A percentile compares a stretch with the other conserved stretches of the same genome.
Conservation (phyloP, 2,329 filamentous ascomycete genomes). For the Clarireedia homoeocarpa region DNA sequence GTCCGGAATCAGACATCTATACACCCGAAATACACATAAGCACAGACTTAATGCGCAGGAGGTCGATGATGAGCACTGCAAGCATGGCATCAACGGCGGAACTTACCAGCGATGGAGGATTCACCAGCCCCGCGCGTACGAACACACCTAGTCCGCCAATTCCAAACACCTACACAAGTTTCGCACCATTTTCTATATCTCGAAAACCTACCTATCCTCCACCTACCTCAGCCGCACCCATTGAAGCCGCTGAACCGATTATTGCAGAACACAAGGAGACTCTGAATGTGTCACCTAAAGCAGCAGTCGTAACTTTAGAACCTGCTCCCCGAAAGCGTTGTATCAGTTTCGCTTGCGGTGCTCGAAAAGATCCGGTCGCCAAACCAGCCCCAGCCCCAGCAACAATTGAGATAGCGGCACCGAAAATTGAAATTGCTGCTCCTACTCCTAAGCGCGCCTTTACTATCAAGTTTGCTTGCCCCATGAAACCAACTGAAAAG, state of each 20-base stretch:
- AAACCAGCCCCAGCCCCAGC: constrained; percentile 32
- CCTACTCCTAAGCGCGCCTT: constrained; percentile 44
- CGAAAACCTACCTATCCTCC: constrained; percentile 14
- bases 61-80: constrained; percentile 67
- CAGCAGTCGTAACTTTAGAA: constrained; percentile 46
- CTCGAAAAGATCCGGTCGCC: constrained; percentile 44
- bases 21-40: constrained; percentile 32
- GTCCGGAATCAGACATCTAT: constrained; percentile 47
- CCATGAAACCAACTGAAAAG: constrained; percentile 41
- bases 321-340: constrained; percentile 71
- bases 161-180: constrained; percentile 44
- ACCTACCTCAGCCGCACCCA: constrained; percentile 9
- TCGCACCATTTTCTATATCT: constrained; percentile 23
- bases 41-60: constrained; percentile 32
- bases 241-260: constrained; percentile 8
- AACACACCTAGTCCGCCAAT: constrained; percentile 85
- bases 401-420: constrained; percentile 26
- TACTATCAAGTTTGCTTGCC: constrained; percentile 68
- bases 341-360: constrained; percentile 81
- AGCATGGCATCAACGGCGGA: constrained; percentile 78
- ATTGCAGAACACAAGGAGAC: constrained; percentile 11
- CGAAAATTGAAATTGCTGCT: constrained; percentile 8
- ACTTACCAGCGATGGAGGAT: constrained; percentile 86
- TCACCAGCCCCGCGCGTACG: constrained; percentile 83
- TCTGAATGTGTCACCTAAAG: constrained; percentile 30